phyloP scores from a whole-genome alignment of 73 alveolate species.

The Tetrahymena thermophila region DNA sequence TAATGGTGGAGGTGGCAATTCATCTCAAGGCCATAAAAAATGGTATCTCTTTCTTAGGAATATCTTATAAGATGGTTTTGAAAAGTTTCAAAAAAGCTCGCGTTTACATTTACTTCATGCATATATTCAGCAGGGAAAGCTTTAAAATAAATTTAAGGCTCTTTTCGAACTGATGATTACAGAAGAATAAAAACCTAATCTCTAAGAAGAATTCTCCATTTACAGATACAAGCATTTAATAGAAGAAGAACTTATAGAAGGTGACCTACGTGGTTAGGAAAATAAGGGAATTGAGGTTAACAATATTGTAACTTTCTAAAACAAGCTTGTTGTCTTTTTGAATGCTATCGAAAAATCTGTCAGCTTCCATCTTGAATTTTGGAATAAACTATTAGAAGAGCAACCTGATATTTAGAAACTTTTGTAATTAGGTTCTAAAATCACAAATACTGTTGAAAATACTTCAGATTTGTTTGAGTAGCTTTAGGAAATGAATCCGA shows the following conservation, averaged over 20 bases:
- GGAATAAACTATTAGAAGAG: constrained; percentile 46
- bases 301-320: constrained; percentile 22
- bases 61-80: constrained; percentile 22
- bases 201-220: constrained; percentile 34
- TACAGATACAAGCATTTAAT: constrained; percentile 40
- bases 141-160: constrained; percentile 40
- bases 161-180: constrained; percentile 45
- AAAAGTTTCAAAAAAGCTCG: constrained; percentile 32
- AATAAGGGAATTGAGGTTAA: constrained; percentile 41
- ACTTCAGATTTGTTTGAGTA: constrained; percentile 32
- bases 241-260: constrained; percentile 40
- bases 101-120: constrained; percentile 32
- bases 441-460: constrained; percentile 33
- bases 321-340: constrained; percentile 26
- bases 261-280: constrained; percentile 31
- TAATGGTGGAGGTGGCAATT: not conserved
- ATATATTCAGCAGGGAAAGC: constrained; percentile 28
- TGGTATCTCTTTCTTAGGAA: constrained; percentile 27
- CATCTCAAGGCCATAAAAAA: constrained; percentile 23
- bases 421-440: constrained; percentile 27
- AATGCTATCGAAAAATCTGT: constrained; percentile 36
- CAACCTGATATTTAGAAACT: constrained; percentile 42
- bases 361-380: constrained; percentile 38
- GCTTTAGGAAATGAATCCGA: constrained; percentile 41
- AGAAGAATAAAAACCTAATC: constrained; percentile 38